Evolutionary conservation across 768 basidiomycete genomes (phyloP).

Genomic region (Cystobasidium tubakii): DNA sequence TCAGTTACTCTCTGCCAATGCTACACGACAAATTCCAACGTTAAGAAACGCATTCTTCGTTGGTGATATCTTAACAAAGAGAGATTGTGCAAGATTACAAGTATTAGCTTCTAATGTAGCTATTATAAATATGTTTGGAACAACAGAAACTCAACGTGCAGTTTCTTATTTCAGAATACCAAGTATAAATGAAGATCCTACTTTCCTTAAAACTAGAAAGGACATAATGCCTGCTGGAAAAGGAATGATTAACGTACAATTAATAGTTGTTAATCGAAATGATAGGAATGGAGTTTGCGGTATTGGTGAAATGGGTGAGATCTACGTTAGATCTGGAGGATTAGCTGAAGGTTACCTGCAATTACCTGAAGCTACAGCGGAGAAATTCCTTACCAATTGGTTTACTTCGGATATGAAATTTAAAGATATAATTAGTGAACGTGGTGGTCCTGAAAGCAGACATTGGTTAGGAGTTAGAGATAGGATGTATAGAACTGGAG

Average conservation of each 20-base stretch:
- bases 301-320: slow-evolving; percentile 94
- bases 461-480: slow-evolving; percentile 95
- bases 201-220: slow-evolving; percentile 87
- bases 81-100: slow-evolving; percentile 91
- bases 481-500: slow-evolving; percentile 95
- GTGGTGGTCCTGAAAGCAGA: slow-evolving; percentile 63
- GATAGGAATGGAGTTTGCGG: slow-evolving; percentile 81
- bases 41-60: slow-evolving; percentile 93
- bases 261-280: slow-evolving; percentile 85
- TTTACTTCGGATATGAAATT: slow-evolving; percentile 60
- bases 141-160: slow-evolving; percentile 97
- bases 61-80: slow-evolving; percentile 96
- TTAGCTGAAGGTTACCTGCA: slow-evolving; percentile 93
- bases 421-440: slow-evolving; percentile 65
- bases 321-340: slow-evolving; percentile 93
- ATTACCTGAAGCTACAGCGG: slow-evolving; percentile 62
- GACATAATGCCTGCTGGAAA: slow-evolving; percentile 96
- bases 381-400: slow-evolving; percentile 96
- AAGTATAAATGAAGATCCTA: slow-evolving; percentile 70
- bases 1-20: slow-evolving; percentile 86
- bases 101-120: slow-evolving; percentile 81
- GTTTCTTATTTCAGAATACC: slow-evolving; percentile 96
- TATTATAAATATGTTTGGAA: slow-evolving; percentile 99
- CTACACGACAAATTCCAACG: slow-evolving; percentile 72
- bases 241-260: slow-evolving; percentile 96